Base-by-base conservation (phyloP, 108 stramenopile species). In the Cylindrotheca closterium region DNA sequence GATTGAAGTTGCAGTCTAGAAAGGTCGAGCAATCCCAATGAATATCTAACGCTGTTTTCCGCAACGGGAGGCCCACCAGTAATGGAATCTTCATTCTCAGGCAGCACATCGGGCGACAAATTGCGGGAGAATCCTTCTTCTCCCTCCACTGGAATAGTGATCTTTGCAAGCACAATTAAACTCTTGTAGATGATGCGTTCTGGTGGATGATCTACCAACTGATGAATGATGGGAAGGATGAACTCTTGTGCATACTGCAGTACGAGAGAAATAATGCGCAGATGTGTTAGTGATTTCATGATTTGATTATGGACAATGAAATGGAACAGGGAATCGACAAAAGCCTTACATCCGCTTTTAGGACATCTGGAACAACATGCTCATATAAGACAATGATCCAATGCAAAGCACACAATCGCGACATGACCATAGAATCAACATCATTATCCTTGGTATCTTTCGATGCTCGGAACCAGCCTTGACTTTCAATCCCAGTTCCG, bases 381-480 rank as follows among this genome's bases (percentile, higher is more conserved):
- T 93, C 85, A 65, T 87, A 91, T 18, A 93, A 60, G n/a, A 93
- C 87, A 67, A 84, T 81, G 4, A 93, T 72, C 92, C 92, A 93
- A 42, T 93, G 77, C 34, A 93, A 68, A 0, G 92, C 89, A 71
- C 92, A 93, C 31, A 93, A 68, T 8, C 92, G 78, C 12, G 87
- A 89, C 33, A 83, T 67, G 47, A 88, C 84, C 74, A 87, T 82
- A 1, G 86, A 65, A 29, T 83, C 75, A 17, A 64, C 74, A 58
- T 75, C 66, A 8, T 47, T 53, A 19, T 74, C 83, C 58, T 81
- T 77, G 3, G 58, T 73, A 53, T 78, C 79, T 19, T 65, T 67
- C 51, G 84, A 84, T 29, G 77, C 76, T 34, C 85, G 74, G 64
- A 88, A 93, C 92, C 92, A 93, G 1, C 92, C 92, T 8, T 89